These are phyloP conservation scores for Didymella exigua DNA, from an alignment of 2,329 filamentous ascomycete genomes.

Conservation along the genomic window DNA sequence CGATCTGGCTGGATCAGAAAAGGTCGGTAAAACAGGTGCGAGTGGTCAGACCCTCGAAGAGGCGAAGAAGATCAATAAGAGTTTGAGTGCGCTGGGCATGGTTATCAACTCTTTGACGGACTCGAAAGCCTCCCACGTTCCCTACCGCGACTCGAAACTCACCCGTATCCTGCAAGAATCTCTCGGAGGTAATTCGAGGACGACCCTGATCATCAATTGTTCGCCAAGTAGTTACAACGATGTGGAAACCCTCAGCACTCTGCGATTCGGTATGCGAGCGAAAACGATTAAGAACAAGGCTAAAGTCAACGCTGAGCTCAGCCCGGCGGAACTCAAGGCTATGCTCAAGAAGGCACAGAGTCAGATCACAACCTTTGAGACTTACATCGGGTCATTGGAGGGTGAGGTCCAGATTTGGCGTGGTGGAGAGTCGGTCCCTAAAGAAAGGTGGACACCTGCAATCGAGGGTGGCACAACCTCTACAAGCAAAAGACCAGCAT, in stretches of 20 bases:
- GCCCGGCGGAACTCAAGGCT: conserved; percentile 90
- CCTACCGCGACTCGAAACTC: conserved; percentile 97
- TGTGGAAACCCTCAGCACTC: conserved; percentile 86
- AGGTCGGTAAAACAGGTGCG: conserved; percentile 97
- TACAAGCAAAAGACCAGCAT: conserved; percentile 54
- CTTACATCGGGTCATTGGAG: conserved; percentile 82
- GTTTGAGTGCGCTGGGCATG: conserved; percentile 96
- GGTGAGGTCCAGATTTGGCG: conserved; percentile 87
- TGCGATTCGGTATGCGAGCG: conserved; percentile 92
- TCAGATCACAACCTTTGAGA: conserved; percentile 86
- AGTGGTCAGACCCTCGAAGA: conserved; percentile 97
- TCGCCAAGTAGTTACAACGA: conserved; percentile 99
- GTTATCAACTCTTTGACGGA: conserved; percentile 98
- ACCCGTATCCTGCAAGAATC: conserved; percentile 97
- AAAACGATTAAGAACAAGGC: conserved; percentile 99
- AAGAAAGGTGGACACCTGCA: conserved; percentile 82
- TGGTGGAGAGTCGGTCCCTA: conserved; percentile 83
- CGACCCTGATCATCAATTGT: conserved; percentile 98
- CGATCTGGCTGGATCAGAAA: conserved; percentile 97
- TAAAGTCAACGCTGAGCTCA: conserved; percentile 98
- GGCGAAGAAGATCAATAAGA: conserved; percentile 99
- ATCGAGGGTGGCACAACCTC: conserved; percentile 62
- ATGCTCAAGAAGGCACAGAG: conserved; percentile 90
- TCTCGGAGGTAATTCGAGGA: conserved; percentile 94
- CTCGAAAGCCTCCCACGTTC: conserved; percentile 93